A percentile compares a stretch with the other conserved stretches of the same genome.
Conservation (phyloP, 2,329 filamentous ascomycete species). For the Cercospora berteroae region DNA sequence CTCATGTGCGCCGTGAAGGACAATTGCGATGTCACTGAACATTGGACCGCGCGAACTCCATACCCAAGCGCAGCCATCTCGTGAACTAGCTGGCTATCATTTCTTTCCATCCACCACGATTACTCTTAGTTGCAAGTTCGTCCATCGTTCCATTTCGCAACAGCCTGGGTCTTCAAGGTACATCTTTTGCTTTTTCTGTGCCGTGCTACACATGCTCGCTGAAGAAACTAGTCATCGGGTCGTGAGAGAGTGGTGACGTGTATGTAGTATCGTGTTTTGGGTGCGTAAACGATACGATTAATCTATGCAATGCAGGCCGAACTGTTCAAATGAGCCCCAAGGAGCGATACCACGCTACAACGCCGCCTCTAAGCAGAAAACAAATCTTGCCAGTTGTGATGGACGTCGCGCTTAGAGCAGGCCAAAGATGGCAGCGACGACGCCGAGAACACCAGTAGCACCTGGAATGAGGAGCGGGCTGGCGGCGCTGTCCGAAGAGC, state of each 20-base stretch:
- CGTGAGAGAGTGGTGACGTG: slow-evolving; percentile 22
- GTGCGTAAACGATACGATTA: slow-evolving; percentile 34
- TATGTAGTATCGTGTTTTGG: slow-evolving; percentile 21
- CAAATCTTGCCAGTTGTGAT: slow-evolving; percentile 17
- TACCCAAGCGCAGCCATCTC: slow-evolving; percentile 18
- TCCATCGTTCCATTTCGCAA: background rate
- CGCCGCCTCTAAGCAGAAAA: slow-evolving; percentile 25
- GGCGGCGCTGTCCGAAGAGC: slow-evolving; percentile 40
- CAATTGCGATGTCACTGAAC: background rate
- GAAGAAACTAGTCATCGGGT: slow-evolving; percentile 21
- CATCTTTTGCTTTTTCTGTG: slow-evolving; percentile 15
- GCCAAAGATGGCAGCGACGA: slow-evolving; percentile 49
- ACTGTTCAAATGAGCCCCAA: slow-evolving; percentile 26
- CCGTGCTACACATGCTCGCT: slow-evolving; percentile 21
- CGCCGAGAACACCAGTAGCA: slow-evolving; percentile 47
- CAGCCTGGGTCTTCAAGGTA: background rate
- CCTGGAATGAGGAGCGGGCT: slow-evolving; percentile 43
- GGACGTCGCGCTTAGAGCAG: slow-evolving; percentile 41
- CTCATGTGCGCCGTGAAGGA: background rate
- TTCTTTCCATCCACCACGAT: slow-evolving; percentile 11
- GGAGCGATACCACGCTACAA: slow-evolving; percentile 22
- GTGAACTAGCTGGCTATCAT: slow-evolving; percentile 2
- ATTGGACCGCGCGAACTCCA: slow-evolving; percentile 7
- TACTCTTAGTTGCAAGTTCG: slow-evolving; percentile 4
- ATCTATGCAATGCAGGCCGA: slow-evolving; percentile 36